phyloP scores from a whole-genome alignment of 345 rosid genomes.

The Cardamine occulta region DNA sequence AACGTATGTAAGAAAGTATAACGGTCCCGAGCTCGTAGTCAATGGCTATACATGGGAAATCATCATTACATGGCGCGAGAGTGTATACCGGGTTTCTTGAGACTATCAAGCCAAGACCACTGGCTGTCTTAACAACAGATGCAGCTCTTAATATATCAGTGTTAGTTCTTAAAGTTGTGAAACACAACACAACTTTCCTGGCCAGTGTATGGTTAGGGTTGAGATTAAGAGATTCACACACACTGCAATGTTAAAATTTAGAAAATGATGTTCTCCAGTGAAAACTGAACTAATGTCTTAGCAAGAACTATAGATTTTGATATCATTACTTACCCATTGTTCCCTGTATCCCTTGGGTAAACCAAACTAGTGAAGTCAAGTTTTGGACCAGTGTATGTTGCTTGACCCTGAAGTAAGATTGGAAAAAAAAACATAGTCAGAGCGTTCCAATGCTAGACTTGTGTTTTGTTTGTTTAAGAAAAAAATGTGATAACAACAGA shows the following conservation, averaged over 20 bases:
- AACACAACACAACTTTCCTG: conserved; percentile 48
- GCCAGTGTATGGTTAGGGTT: conserved; percentile 12
- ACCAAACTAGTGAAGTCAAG: conserved; percentile 3
- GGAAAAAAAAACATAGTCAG: neutral
- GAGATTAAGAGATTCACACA: neutral
- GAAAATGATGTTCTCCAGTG: no score
- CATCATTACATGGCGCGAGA: conserved; percentile 33
- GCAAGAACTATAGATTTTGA: no score
- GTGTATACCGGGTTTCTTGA: conserved; percentile 37
- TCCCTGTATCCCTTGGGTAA: neutral
- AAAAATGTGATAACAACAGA: no score
- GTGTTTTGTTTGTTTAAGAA: no score
- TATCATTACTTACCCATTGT: neutral
- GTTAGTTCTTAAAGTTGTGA: conserved; percentile 12
- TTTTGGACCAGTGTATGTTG: neutral
- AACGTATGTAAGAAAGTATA: conserved; percentile 47
- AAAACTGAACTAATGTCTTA: no score
- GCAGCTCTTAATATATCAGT: conserved; percentile 29
- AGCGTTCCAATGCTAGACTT: neutral
- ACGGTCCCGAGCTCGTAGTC: conserved; percentile 44
- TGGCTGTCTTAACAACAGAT: conserved; percentile 29
- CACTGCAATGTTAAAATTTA: neutral
- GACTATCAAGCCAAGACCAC: conserved; percentile 48
- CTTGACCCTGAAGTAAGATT: neutral
- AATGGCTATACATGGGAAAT: conserved; percentile 43